Base-by-base conservation (phyloP, 768 basidiomycete species). In the Gautieria morchelliformis region DNA sequence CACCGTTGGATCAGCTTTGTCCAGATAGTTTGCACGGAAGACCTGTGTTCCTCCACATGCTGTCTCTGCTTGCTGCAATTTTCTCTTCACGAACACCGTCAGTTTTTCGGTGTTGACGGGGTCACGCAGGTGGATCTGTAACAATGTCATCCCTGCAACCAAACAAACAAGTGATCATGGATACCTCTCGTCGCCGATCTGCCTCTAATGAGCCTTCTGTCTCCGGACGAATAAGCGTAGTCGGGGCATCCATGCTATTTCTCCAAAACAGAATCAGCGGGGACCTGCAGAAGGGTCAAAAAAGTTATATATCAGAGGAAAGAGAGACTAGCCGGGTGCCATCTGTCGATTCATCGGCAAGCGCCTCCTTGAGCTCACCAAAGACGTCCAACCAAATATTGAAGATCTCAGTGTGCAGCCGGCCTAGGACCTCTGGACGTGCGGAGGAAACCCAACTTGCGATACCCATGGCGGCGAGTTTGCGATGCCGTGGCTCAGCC, bases 301-400 rank as follows among this genome's bases (percentile, higher is more conserved):
- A 27, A 5, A 27, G 2, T 27, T 30, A 37, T 17, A 57, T 30
- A 19, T 42, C 11, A 14, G 52, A 14, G 20, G 33, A 32, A 65
- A 53, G 30, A 51, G 24, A 48, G 41, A 71, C 75, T 65, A 65
- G 55, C 41, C 30, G 45, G 22, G 45, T 22, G 12, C 10, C n/a
- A 33, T 52, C 27, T 56, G 60, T 61, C 35, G 51, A 59, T 55
- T 70, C 59, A 17, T 69, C 68, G 0, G 64, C 63, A 22, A 75
- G 72, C 8, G 82, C 82, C 69, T 94, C 93, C 64, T 84, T 87
- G 52, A 93, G 76, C 67, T 93, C 91, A 14, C 85, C 87, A 53
- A 94, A 83, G 5, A 93, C 92, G 60, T 93, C 92, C 40, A 87
- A 72, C 92, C 92, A 95, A 30, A 93, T 70, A 64, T 89, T 87